Percentiles rank a stretch among this genome's conserved stretches.
These are phyloP conservation scores for Batkoa obscura DNA, from an alignment of 371 early-diverging fungal genomes.

Conservation along the genomic window DNA sequence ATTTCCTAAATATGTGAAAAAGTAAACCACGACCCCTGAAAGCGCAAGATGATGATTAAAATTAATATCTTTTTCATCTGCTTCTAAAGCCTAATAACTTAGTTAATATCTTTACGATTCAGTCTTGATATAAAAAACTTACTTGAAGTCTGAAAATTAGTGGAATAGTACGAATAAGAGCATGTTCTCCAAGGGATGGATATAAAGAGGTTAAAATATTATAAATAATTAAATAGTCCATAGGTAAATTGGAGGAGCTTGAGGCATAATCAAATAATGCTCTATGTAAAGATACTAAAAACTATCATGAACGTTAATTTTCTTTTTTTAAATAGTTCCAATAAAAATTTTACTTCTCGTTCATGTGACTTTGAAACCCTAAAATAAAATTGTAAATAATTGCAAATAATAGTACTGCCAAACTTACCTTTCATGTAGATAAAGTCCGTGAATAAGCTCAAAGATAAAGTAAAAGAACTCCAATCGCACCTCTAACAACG, in stretches of 20 bases:
- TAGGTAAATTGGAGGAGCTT: constrained; percentile 21
- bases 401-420: constrained; percentile 13
- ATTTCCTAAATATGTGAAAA: not conserved
- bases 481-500: not conserved
- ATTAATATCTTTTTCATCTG: constrained; percentile 65
- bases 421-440: not conserved
- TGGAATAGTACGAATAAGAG: constrained; percentile 34
- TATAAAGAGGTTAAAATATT: constrained; percentile 28
- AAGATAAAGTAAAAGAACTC: constrained; percentile 10
- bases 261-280: constrained; percentile 33
- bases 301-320: constrained; percentile 19
- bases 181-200: constrained; percentile 30
- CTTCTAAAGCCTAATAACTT: constrained; percentile 60
- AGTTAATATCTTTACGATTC: too few relatives aligned
- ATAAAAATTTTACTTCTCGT: constrained; percentile 4
- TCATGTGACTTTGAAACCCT: constrained; percentile 1
- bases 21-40: constrained; percentile 19
- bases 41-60: constrained; percentile 79
- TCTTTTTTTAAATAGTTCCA: constrained; percentile 10
- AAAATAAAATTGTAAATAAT: too few relatives aligned
- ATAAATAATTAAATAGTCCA: constrained; percentile 32
- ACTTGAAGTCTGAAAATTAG: constrained; percentile 39
- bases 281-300: constrained; percentile 29
- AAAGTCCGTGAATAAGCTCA: constrained; percentile 1
- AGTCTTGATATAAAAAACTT: constrained; percentile 46